Evolutionary conservation across 2,329 filamentous ascomycete genomes (phyloP), one percentile per base, ranked within the genome.

Genomic region (Knufia fluminis): DNA sequence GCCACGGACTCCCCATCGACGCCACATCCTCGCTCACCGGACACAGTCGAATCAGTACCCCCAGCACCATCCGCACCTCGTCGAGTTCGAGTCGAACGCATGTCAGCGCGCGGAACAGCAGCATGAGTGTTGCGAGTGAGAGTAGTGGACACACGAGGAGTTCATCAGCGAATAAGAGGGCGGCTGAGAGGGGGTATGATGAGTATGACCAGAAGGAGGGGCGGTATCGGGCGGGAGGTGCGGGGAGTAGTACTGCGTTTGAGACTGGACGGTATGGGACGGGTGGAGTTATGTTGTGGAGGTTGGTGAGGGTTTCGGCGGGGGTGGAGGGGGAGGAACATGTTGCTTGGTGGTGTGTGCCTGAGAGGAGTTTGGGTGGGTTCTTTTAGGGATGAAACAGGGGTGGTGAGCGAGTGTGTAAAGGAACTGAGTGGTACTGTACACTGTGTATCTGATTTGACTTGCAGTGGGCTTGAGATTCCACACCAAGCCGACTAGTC

Each of bases 301-400:
- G 43, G 26, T 22, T 33, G 43, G 44, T 47, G 4, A 39, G 26
- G 20, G 32, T 26, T 39, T 19, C 20, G 10, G 33, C 32, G 20
- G 33, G 16, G 19, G 32, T 38, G 16, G 31, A 22, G 3, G 42
- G 26, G 42, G 10, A 20, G 26, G 26, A 32, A 17, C 44, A 47
- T 20, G 44, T 39, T 38, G 44, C 33, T 47, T 47, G 32, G 44
- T 47, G 26, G 22, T 35, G 20, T 39, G 33, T 47, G 19, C 44
- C 20, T 22, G 44, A 47, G 16, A 16, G 26, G 33, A 32, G 6
- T 36, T 28, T 26, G 31, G 32, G 44, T 3, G 33, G 44, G 9
- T 38, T 6, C 16, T 38, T 47, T 26, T 47, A 19, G 26, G 4
- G 16, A 22, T 17, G 10, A 19, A 12, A 28, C 6, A n/a, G 26